These are phyloP conservation scores for Iberis pinnata DNA, from an alignment of 345 rosid species.

Conservation along the genomic window DNA sequence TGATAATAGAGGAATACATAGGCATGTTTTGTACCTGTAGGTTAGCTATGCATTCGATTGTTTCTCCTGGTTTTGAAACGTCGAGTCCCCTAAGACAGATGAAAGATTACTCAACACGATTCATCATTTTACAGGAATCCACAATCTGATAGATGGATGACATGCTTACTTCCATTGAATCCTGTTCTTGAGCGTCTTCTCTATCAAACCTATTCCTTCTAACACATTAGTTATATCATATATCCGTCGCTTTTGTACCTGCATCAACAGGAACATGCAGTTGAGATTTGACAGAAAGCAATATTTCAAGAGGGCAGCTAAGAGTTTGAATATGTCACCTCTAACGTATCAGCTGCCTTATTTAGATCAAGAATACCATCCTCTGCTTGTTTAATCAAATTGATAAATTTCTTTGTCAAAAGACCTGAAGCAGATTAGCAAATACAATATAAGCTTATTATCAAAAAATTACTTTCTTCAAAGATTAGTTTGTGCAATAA, in stretches of 20 bases:
- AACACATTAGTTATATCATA: slow-evolving; percentile 97
- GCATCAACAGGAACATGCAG: slow-evolving; percentile 16
- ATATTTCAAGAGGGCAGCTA: background rate
- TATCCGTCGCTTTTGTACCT: slow-evolving; percentile 98
- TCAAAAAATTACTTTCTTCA: background rate
- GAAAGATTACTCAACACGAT: slow-evolving; percentile 10
- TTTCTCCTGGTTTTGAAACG: slow-evolving; percentile 77
- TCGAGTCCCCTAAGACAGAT: slow-evolving; percentile 71
- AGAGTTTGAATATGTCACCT: slow-evolving; percentile 40
- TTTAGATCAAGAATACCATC: slow-evolving; percentile 95
- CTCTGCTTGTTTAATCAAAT: slow-evolving; percentile 87
- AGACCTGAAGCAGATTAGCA: slow-evolving; percentile 49
- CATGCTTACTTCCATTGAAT: slow-evolving; percentile 87
- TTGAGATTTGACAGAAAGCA: slow-evolving; percentile 1
- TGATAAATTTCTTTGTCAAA: slow-evolving; percentile 89
- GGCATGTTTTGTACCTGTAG: slow-evolving; percentile 59
- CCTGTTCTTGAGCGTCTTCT: slow-evolving; percentile 92
- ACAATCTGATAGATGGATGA: slow-evolving; percentile 11
- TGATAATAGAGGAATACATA: slow-evolving; percentile 7
- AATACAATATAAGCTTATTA: background rate
- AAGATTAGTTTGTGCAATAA: slow-evolving; percentile 6
- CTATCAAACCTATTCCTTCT: slow-evolving; percentile 96
- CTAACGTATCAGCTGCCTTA: slow-evolving; percentile 88
- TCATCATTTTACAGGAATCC: slow-evolving; percentile 8
- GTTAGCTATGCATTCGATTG: slow-evolving; percentile 56